Evolutionary conservation across 805 yeast species (phyloP).

Genomic region (Cyberlindnera veronae): DNA sequence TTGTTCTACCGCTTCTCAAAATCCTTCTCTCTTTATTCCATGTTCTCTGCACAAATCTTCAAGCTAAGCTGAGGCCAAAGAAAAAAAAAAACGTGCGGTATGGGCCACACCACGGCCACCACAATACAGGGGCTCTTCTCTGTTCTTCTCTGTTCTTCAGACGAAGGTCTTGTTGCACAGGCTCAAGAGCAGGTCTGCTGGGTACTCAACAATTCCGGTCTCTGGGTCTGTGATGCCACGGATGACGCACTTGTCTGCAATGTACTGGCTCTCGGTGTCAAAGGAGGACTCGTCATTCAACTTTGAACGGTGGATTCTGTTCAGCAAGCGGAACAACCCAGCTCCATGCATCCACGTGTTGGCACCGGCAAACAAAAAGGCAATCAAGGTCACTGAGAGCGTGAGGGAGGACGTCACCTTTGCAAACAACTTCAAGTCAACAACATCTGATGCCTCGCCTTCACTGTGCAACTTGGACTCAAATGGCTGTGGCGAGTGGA

Average conservation of each 20-base stretch:
- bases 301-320: slow-evolving; percentile 4
- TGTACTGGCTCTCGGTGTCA: neutral
- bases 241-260: too few relatives aligned
- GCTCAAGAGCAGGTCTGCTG: too few relatives aligned
- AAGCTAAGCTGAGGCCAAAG: neutral
- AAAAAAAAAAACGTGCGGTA: too few relatives aligned
- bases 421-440: neutral
- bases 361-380: neutral
- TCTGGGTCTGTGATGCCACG: too few relatives aligned
- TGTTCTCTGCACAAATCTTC: too few relatives aligned
- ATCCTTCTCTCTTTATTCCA: too few relatives aligned
- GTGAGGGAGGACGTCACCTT: neutral
- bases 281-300: neutral
- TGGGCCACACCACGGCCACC: too few relatives aligned
- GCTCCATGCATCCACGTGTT: slow-evolving; percentile 5
- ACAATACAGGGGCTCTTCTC: too few relatives aligned
- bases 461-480: neutral
- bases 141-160: too few relatives aligned
- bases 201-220: too few relatives aligned
- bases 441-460: neutral
- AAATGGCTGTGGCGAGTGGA: slow-evolving; percentile 1
- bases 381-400: neutral
- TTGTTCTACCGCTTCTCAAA: too few relatives aligned
- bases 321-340: slow-evolving; percentile 16
- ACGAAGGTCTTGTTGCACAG: too few relatives aligned